These are phyloP conservation scores for Phlegmacium glaucopus DNA, from an alignment of 768 basidiomycete species.

Conservation along the genomic window DNA sequence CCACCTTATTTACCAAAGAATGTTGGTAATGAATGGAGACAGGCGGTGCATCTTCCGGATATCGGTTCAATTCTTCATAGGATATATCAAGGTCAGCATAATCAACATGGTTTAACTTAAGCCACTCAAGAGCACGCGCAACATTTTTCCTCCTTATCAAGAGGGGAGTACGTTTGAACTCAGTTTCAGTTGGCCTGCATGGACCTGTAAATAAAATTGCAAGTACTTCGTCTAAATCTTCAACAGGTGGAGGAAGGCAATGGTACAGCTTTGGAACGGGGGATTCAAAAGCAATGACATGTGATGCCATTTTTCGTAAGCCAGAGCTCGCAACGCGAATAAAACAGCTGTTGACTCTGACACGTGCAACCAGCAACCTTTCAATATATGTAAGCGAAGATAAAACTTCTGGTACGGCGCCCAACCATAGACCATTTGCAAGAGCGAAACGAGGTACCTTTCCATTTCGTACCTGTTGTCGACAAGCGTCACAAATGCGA, in stretches of 20 bases:
- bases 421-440: conserved; percentile 14
- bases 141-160: conserved; percentile 25
- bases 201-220: conserved; percentile 31
- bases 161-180: conserved; percentile 22
- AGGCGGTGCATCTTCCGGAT: conserved; percentile 18
- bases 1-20: conserved; percentile 15
- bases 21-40: conserved; percentile 21
- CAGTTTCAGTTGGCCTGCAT: conserved; percentile 18
- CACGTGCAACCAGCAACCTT: conserved; percentile 20
- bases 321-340: conserved; percentile 19
- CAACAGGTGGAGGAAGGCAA: conserved; percentile 18
- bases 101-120: conserved; percentile 31
- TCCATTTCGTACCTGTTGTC: not conserved
- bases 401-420: conserved; percentile 10
- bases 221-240: conserved; percentile 27
- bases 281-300: conserved; percentile 19
- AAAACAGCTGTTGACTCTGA: conserved; percentile 20
- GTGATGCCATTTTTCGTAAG: conserved; percentile 20
- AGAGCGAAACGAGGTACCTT: conserved; percentile 10
- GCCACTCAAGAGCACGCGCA: conserved; percentile 28
- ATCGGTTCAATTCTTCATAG: conserved; percentile 18
- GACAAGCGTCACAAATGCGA: conserved; percentile 7
- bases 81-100: conserved; percentile 30
- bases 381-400: conserved; percentile 16
- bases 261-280: conserved; percentile 22